Conservation (phyloP, 83 land plant genomes). For the Larix sibirica region DNA sequence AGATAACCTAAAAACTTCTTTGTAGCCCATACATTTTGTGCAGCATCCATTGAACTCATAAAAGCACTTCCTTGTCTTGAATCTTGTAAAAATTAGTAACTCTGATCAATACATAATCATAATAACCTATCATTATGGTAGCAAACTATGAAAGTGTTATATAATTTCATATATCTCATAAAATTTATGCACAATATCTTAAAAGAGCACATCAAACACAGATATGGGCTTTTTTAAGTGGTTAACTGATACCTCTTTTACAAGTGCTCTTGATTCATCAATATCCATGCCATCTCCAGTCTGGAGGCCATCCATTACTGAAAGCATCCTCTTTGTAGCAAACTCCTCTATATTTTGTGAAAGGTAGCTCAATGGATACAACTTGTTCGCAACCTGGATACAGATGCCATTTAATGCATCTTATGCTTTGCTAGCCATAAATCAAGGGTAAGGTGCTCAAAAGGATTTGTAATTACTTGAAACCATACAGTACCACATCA, state of each 20-base stretch:
- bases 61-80: background rate
- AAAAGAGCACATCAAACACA: background rate
- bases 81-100: background rate
- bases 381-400: constrained; percentile 87
- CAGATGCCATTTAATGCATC: background rate
- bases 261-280: constrained; percentile 9
- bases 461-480: background rate
- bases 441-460: background rate
- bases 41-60: background rate
- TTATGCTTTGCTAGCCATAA: background rate
- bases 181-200: background rate
- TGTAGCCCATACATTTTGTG: background rate
- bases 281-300: constrained; percentile 17
- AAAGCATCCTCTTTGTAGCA: constrained; percentile 69
- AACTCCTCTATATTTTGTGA: constrained; percentile 87
- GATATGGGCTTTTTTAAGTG: too few species aligned
- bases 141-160: background rate
- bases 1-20: too few species aligned
- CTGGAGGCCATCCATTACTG: constrained; percentile 23
- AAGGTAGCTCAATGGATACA: constrained; percentile 79
- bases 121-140: background rate
- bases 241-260: background rate
- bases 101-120: background rate
- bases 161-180: background rate
- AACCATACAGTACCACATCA: background rate